Percentiles rank a stretch among this genome's conserved stretches.
Evolutionary conservation across 257 asterid genomes (phyloP).

Genomic region (Henckelia pumila): DNA sequence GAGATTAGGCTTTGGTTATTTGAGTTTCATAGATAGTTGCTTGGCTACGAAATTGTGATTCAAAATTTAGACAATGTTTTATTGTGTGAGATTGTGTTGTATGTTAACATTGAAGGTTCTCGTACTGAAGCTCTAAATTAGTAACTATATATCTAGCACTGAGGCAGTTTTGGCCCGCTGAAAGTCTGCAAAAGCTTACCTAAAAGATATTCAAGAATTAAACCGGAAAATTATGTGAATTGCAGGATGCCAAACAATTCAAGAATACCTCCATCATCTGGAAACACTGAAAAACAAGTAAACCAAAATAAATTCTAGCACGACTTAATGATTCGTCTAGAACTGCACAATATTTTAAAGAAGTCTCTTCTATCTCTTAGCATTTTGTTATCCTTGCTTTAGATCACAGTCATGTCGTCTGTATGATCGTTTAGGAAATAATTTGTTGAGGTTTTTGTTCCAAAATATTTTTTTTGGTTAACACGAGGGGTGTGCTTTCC

Average conservation of each 20-base stretch:
- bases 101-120: not conserved
- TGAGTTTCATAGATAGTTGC: not conserved
- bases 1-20: not conserved
- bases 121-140: not conserved
- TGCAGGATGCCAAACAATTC: not conserved
- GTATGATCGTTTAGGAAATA: conserved; percentile 7
- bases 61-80: not conserved
- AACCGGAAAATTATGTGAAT: conserved; percentile 7
- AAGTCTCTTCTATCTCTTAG: conserved; percentile 18
- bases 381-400: conserved; percentile 7
- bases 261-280: not conserved
- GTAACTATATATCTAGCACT: not conserved
- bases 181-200: conserved; percentile 1
- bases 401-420: not conserved
- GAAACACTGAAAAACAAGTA: not conserved
- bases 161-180: not conserved
- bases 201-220: not conserved
- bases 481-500: conserved; percentile 11
- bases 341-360: conserved; percentile 9
- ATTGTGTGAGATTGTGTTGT: conserved; percentile 3
- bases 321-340: not conserved
- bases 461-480: not conserved
- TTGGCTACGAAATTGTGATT: not conserved
- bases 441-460: not conserved
- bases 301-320: not conserved